Evolutionary conservation across 2,329 filamentous ascomycete genomes (phyloP), one percentile per base, ranked within the genome.

Genomic region (Aspergillus latus): DNA sequence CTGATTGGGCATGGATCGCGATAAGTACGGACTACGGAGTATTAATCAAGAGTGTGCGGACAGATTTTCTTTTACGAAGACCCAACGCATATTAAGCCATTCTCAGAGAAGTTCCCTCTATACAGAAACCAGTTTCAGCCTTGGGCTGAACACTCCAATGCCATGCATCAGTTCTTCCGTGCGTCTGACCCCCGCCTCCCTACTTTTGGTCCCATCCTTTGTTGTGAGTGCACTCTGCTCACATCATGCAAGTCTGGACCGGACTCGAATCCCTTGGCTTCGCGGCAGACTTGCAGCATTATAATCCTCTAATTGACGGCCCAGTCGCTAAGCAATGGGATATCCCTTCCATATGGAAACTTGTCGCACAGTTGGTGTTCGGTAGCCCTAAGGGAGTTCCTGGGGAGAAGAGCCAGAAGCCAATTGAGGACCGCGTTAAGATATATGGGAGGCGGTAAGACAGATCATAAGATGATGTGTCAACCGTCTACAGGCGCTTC

Each of bases 251-350:
- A 75, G 74, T 91, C 64, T 96, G 92, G 92, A 87, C 87, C 15
- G 89, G 87, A 3, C 84, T 96, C 56, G 89, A 92, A 77, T 82
- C 87, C 59, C 90, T 94, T 72, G 91, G 92, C 30, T 84, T 95
- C 55, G 91, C 91, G 63, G 89, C 88, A 71, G 96, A 92, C 81
- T 82, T 96, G 52, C 92, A 96, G 82, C 92, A 96, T 80, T 96
- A 96, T 82, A 94, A 91, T 83, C 91, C 91, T 16, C 75, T 96
- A 57, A 84, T 95, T 65, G 88, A 96, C 76, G 80, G 82, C 62
- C 84, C 86, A 77, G 88, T 92, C 52, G 76, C 82, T 44, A 78
- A 78, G 60, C 78, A 84, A 65, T 96, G 90, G 88, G 81, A 82
- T 56, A 66, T 96, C 32, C 88, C 89, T 43, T 68, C 76, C 15